phyloP scores from a whole-genome alignment of 1,284 basidiomycete species.

The Anthracocystis walkeri region DNA sequence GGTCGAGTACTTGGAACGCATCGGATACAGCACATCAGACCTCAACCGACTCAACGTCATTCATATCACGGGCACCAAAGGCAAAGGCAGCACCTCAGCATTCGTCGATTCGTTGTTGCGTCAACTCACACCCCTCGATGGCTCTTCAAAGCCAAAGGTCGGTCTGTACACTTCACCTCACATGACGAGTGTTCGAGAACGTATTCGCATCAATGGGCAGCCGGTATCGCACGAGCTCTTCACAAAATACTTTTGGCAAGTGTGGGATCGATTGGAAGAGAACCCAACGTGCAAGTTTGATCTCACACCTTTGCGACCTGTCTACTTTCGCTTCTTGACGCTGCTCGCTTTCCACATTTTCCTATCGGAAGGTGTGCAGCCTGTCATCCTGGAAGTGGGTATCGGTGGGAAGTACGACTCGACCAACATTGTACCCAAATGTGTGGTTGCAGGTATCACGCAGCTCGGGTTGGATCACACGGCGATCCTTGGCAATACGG shows the following conservation, averaged over 20 bases:
- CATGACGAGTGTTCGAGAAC: conserved; percentile 92
- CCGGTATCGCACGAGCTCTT: conserved; percentile 90
- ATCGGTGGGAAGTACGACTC: conserved; percentile 95
- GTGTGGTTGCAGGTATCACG: conserved; percentile 88
- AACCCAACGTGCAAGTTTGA: conserved; percentile 71
- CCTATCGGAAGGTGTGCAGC: conserved; percentile 81
- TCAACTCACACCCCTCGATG: conserved; percentile 44
- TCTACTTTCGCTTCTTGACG: conserved; percentile 94
- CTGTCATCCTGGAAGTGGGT: conserved; percentile 95
- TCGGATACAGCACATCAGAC: conserved; percentile 84
- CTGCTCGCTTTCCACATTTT: conserved; percentile 93
- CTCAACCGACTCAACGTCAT: conserved; percentile 91
- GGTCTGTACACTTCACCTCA: conserved; percentile 98
- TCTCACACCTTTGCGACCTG: conserved; percentile 79
- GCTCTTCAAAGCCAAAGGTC: conserved; percentile 42
- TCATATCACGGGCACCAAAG: conserved; percentile 98
- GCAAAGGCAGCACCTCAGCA: conserved; percentile 96
- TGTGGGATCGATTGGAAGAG: conserved; percentile 88
- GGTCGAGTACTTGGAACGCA: conserved; percentile 86
- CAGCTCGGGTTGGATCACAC: conserved; percentile 94
- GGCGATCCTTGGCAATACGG: conserved; percentile 87
- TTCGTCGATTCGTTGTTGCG: conserved; percentile 73
- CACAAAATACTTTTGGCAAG: conserved; percentile 91
- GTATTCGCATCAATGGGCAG: conserved; percentile 91
- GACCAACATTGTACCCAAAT: conserved; percentile 93